Base-by-base conservation (phyloP, 139 green algal genomes). In the Chlorella vulgaris region DNA sequence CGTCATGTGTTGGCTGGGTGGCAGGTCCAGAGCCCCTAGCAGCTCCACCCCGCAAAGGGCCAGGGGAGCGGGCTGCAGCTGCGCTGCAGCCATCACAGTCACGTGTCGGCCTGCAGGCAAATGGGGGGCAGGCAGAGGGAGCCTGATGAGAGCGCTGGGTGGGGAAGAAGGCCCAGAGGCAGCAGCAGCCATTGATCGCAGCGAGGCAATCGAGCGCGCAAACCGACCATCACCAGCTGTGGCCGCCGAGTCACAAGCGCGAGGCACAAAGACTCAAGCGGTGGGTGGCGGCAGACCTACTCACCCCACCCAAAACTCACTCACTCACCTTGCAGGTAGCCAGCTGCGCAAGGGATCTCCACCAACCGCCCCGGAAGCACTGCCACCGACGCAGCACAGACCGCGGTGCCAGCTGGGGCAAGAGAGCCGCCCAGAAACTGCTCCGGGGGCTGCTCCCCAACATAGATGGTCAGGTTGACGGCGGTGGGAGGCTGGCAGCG, bases 41-140 rank as follows among this genome's bases (percentile, higher is more conserved):
- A 76, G 68, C 40, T 81, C 68, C 47, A 84, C 36, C 13, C 36
- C 69, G 26, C 80, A 84, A 42, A 84, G 61, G 21, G 75, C 73
- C 29, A 81, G 75, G 18, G n/a, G 3, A 7, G 75, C 29, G 4
- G 60, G 8, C 40, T 47, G 35, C 22, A n/a, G 7, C 24, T 40
- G 28, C 3, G 31, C 51, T 0, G 40, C 75, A 8, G 29, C 61
- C 74, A 43, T 53, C 0, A 81, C 39, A 2, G 75, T 81, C 39
- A 74, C 15, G 60, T 71, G 35, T 7, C 61, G 40, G 19, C 60
- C 61, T 81, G 60, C 58, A 47, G 7, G 10, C 0, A 51, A 55
- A 2, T 0, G 55, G 7, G 24, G 28, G 31, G 29, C 22, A 21
- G 31, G n/a, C n/a, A n/a, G n/a, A n/a, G n/a, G 40, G 43, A 13